Evolutionary conservation across 768 basidiomycete species (phyloP), one percentile per base, ranked within the genome.

Genomic region (Polyporus arcularius): DNA sequence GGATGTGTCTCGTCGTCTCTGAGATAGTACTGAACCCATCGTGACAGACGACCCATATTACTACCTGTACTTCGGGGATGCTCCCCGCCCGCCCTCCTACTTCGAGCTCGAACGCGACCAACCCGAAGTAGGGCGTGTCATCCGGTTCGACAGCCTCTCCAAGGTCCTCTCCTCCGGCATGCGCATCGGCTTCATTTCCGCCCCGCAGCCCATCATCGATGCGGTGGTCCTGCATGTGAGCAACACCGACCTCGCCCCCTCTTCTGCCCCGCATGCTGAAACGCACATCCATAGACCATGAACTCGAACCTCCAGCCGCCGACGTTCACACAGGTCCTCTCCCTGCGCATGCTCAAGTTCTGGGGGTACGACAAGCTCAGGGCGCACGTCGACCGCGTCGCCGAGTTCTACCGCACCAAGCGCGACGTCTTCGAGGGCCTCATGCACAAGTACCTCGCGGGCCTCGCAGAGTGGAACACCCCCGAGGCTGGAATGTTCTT

Each of bases 401-500:
- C 92, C n/a, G 74, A 75, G 16, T 92, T 93, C 73, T 93, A 94
- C 74, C 80, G 80, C 65, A 73, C 73, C 64, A 90, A 88, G 74
- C 79, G 92, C 57, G 87, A 93, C 66, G 78, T 86, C 21, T 96
- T 97, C 71, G 89, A 93, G 72, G 72, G 70, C 1, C 87, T 89
- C 51, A 85, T 94, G 79, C 79, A 82, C 68, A 84, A 82, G 68
- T 84, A 96, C 72, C 82, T 97, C n/a, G 75, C 78, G 51, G 92
- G 86, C 3, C 77, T 96, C 35, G 93, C 86, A 16, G 85, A 88
- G 72, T 90, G 88, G 88, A 76, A 70, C 55, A 73, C 78, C 0
- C 92, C 91, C 9, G 85, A 87, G 66, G 85, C 90, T 26, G 90
- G 92, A 63, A 91, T 96, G 91, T 96, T 96, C 79, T 86, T 93